phyloP scores from a whole-genome alignment of 768 basidiomycete species.

The Xerocomellus amylosporus region DNA sequence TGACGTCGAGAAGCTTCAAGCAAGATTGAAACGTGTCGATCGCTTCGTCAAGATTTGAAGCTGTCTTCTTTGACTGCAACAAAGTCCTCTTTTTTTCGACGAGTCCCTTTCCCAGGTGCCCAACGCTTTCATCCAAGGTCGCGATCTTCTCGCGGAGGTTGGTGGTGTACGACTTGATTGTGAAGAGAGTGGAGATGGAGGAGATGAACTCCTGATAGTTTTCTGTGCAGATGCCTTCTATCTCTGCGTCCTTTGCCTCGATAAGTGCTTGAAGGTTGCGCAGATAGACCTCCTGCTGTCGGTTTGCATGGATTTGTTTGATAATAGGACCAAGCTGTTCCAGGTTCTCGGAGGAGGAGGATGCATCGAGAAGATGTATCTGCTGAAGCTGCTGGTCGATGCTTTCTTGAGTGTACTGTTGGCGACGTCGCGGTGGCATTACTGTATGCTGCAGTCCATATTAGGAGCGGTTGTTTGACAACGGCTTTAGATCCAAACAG shows the following conservation, averaged over 20 bases:
- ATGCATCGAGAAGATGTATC: constrained; percentile 83
- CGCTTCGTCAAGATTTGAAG: constrained; percentile 91
- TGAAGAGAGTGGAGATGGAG: constrained; percentile 94
- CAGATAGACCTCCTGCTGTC: constrained; percentile 87
- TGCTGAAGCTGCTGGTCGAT: constrained; percentile 91
- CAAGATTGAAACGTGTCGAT: constrained; percentile 95
- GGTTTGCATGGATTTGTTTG: constrained; percentile 85
- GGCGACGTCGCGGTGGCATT: constrained; percentile 76
- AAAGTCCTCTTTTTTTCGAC: constrained; percentile 93
- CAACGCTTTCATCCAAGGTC: constrained; percentile 84
- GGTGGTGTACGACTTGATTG: constrained; percentile 94
- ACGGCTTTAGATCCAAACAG: constrained; percentile 37
- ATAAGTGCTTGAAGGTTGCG: constrained; percentile 84
- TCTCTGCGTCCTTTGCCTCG: constrained; percentile 92
- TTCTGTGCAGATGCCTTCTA: constrained; percentile 91
- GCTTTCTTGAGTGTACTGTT: constrained; percentile 73
- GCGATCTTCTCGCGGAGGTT: constrained; percentile 89
- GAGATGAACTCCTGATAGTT: constrained; percentile 99
- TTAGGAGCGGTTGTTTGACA: constrained; percentile 39
- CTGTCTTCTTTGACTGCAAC: constrained; percentile 88
- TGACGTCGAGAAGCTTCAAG: constrained; percentile 87
- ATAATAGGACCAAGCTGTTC: constrained; percentile 95
- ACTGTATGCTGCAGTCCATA: constrained; percentile 12
- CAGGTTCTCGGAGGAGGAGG: constrained; percentile 88
- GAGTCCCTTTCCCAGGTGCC: constrained; percentile 80